Evolutionary conservation across 352 stramenopile genomes (phyloP).

Genomic region (Globisporangium nodosum): DNA sequence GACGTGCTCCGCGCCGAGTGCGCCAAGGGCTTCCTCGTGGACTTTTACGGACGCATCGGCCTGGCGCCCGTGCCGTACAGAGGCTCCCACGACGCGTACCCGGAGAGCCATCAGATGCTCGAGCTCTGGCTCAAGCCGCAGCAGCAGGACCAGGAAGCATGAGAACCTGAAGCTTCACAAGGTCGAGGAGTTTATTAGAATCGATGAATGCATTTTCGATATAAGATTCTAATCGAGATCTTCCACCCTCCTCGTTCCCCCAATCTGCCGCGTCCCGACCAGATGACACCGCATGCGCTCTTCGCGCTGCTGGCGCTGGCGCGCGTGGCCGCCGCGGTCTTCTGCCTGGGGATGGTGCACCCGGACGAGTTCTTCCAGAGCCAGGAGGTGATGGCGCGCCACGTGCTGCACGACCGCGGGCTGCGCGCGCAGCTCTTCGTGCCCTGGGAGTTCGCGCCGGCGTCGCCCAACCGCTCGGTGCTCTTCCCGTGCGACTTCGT

Average conservation of each 20-base stretch:
- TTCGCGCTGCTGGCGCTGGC: constrained; percentile 27
- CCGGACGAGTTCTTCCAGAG: constrained; percentile 88
- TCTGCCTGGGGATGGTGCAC: constrained; percentile 60
- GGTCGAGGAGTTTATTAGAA: neutral
- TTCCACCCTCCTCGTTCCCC: neutral
- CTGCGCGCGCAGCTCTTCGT: constrained; percentile 32
- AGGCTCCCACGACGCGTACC: too few species aligned
- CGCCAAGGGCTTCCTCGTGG: too few species aligned
- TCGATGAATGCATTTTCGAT: neutral
- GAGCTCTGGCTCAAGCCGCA: too few species aligned
- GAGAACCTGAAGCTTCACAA: neutral
- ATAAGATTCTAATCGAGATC: neutral
- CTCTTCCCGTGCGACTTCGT: constrained; percentile 53
- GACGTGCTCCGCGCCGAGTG: too few species aligned
- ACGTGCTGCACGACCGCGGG: constrained; percentile 22
- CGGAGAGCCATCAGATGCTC: too few species aligned
- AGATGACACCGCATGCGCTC: neutral
- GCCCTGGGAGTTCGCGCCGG: constrained; percentile 71
- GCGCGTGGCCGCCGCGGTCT: constrained; percentile 25
- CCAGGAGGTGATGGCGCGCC: constrained; percentile 73
- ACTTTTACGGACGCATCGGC: too few species aligned
- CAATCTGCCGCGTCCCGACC: too few species aligned
- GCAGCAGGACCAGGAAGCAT: neutral
- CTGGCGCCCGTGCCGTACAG: too few species aligned
- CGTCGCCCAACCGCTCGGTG: constrained; percentile 62